These are phyloP conservation scores for Magnusiomyces tetraspermus DNA, from an alignment of 1,139 yeast species.

Conservation along the genomic window DNA sequence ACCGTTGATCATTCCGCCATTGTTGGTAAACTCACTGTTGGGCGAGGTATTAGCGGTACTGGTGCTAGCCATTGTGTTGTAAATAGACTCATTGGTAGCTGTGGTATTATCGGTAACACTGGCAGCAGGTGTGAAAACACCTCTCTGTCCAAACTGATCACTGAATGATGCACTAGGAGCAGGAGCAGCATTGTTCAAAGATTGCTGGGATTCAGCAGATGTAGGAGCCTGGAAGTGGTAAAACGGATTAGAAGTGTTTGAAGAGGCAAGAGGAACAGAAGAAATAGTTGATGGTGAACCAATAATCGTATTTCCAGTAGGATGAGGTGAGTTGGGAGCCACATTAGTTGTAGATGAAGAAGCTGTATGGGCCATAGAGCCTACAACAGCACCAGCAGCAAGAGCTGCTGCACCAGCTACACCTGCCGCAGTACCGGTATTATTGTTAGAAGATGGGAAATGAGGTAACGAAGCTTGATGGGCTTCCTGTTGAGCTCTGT, in stretches of 20 bases:
- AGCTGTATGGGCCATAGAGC: conserved; percentile 16
- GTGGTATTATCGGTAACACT: conserved; percentile 7
- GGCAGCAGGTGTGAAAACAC: conserved; percentile 10
- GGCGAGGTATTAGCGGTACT: conserved; percentile 51
- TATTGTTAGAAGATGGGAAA: conserved; percentile 6
- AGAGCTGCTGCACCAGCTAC: conserved; percentile 24
- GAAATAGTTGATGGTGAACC: conserved; percentile 7
- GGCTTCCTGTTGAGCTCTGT: conserved; percentile 12
- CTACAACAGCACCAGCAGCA: conserved; percentile 19
- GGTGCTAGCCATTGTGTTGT: not conserved
- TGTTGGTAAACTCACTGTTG: conserved; percentile 35
- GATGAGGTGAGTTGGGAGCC: conserved; percentile 18
- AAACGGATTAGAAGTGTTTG: conserved; percentile 6
- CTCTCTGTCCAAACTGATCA: not conserved
- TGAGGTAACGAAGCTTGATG: conserved; percentile 6
- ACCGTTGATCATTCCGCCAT: conserved; percentile 28
- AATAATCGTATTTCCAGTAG: conserved; percentile 5
- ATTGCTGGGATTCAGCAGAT: conserved; percentile 7
- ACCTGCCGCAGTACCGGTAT: conserved; percentile 21
- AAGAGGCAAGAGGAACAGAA: conserved; percentile 1
- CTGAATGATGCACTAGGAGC: conserved; percentile 2
- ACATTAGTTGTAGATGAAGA: conserved; percentile 18
- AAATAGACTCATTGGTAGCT: conserved; percentile 18
- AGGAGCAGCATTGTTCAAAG: conserved; percentile 14
- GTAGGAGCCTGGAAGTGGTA: conserved; percentile 1